Conservation (phyloP, 192 early-diverging fungal species). For the Linderina pennispora region DNA sequence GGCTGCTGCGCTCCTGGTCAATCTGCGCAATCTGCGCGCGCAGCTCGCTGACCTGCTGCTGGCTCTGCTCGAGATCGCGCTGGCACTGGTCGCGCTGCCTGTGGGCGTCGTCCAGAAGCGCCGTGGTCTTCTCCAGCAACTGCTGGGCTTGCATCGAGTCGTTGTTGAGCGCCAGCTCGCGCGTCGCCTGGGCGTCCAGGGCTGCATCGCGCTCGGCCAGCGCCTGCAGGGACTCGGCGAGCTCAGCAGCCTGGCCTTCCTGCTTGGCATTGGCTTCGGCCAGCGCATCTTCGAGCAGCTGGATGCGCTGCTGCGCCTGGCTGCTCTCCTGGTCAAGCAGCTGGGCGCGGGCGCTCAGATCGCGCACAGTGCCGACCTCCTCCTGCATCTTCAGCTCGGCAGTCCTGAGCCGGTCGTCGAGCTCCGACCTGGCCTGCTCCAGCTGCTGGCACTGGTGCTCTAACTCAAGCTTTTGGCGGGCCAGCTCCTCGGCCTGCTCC, state of each 20-base stretch:
- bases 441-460: slow-evolving; percentile 57
- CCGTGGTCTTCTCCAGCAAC: slow-evolving; percentile 13
- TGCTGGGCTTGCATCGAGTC: too few species aligned
- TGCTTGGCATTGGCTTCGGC: too few species aligned
- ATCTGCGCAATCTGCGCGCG: slow-evolving; percentile 31
- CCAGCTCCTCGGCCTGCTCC: slow-evolving; percentile 52
- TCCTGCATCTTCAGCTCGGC: slow-evolving; percentile 52
- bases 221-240: slow-evolving; percentile 12
- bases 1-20: slow-evolving; percentile 53
- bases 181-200: slow-evolving; percentile 7
- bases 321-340: too few species aligned
- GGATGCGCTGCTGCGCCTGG: slow-evolving; percentile 15
- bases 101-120: slow-evolving; percentile 4
- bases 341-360: slow-evolving; percentile 7
- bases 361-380: slow-evolving; percentile 27
- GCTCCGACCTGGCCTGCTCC: slow-evolving; percentile 48
- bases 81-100: slow-evolving; percentile 3
- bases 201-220: slow-evolving; percentile 18
- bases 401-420: slow-evolving; percentile 53
- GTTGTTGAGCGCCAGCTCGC: slow-evolving; percentile 12
- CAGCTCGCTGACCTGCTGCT: slow-evolving; percentile 10
- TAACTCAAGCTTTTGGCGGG: slow-evolving; percentile 38
- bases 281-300: slow-evolving; percentile 15
- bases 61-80: slow-evolving; percentile 6
- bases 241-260: slow-evolving; percentile 10